Conservation (phyloP, 148 eudicot genomes). For the Rhododendron henanense region DNA sequence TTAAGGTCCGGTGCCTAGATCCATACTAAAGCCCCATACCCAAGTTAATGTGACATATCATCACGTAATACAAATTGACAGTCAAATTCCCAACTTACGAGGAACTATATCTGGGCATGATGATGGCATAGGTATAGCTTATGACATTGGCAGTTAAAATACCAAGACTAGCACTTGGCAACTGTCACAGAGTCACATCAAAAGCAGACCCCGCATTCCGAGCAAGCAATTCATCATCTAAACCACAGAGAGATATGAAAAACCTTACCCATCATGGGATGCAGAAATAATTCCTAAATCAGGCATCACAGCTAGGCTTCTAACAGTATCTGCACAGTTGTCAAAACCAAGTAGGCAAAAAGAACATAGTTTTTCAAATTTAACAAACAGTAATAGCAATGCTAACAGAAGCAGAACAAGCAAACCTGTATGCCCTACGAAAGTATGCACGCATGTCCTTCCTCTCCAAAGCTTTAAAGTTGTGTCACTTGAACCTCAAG, state of each 20-base stretch:
- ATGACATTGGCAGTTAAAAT: neutral
- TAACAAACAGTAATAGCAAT: neutral
- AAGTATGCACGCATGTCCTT: slow-evolving; percentile 64
- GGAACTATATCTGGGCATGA: neutral
- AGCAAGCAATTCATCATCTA: neutral
- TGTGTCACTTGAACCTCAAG: slow-evolving; percentile 87
- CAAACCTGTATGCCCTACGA: slow-evolving; percentile 72
- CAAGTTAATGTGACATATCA: neutral
- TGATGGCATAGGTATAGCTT: neutral
- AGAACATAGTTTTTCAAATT: neutral
- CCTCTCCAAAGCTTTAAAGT: slow-evolving; percentile 93
- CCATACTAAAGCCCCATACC: neutral
- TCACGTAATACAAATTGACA: neutral
- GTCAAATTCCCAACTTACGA: neutral
- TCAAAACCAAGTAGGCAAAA: slow-evolving; percentile 5
- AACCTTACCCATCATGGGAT: slow-evolving; percentile 89
- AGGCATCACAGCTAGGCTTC: slow-evolving; percentile 78
- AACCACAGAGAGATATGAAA: slow-evolving; percentile 4
- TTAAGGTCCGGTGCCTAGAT: neutral
- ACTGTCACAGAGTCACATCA: neutral
- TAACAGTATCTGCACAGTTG: slow-evolving; percentile 75
- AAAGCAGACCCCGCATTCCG: neutral
- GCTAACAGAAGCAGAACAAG: neutral
- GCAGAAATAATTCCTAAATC: slow-evolving; percentile 84
- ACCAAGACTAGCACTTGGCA: neutral